These are phyloP conservation scores for Aspergillus indologenus DNA, from an alignment of 495 filamentous ascomycete species.

Conservation along the genomic window DNA sequence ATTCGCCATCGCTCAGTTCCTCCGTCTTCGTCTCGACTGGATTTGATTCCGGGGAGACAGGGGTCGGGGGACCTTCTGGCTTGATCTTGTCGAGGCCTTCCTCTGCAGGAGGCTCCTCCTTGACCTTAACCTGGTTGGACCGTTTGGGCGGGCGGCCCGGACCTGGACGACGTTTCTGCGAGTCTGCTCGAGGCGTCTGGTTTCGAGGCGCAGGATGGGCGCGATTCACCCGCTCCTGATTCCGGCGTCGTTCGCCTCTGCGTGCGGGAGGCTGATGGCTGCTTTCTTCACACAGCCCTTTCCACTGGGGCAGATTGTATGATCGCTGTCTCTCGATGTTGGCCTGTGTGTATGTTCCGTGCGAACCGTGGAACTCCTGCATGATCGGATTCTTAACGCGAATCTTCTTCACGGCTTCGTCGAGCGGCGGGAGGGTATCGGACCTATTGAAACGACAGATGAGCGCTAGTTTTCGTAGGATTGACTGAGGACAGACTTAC, in stretches of 20 bases:
- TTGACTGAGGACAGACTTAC: slow-evolving; percentile 45
- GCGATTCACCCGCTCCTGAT: slow-evolving; percentile 58
- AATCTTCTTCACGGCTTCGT: slow-evolving; percentile 85
- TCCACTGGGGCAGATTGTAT: slow-evolving; percentile 97
- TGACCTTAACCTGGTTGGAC: slow-evolving; percentile 40
- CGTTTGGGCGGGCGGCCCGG: slow-evolving; percentile 49
- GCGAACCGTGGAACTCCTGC: slow-evolving; percentile 92
- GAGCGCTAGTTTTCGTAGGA: neutral
- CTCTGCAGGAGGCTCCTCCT: slow-evolving; percentile 45
- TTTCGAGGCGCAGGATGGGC: slow-evolving; percentile 34
- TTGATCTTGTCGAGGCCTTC: slow-evolving; percentile 38
- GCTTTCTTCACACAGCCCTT: slow-evolving; percentile 81
- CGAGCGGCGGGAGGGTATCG: slow-evolving; percentile 69
- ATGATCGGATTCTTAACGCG: slow-evolving; percentile 95
- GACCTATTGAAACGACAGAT: slow-evolving; percentile 43
- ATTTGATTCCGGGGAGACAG: slow-evolving; percentile 50
- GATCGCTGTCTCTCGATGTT: slow-evolving; percentile 94
- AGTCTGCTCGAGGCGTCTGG: slow-evolving; percentile 31
- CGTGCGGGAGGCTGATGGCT: slow-evolving; percentile 95
- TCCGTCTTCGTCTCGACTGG: slow-evolving; percentile 48
- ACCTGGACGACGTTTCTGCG: slow-evolving; percentile 46
- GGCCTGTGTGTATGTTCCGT: slow-evolving; percentile 90
- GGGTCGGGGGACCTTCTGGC: slow-evolving; percentile 49
- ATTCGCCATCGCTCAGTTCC: slow-evolving; percentile 50
- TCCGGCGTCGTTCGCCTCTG: slow-evolving; percentile 81